Percentiles rank a stretch among this genome's conserved stretches.
Conservation (phyloP, 1,139 yeast genomes). For the Kurtzmaniella quercitrusa region DNA sequence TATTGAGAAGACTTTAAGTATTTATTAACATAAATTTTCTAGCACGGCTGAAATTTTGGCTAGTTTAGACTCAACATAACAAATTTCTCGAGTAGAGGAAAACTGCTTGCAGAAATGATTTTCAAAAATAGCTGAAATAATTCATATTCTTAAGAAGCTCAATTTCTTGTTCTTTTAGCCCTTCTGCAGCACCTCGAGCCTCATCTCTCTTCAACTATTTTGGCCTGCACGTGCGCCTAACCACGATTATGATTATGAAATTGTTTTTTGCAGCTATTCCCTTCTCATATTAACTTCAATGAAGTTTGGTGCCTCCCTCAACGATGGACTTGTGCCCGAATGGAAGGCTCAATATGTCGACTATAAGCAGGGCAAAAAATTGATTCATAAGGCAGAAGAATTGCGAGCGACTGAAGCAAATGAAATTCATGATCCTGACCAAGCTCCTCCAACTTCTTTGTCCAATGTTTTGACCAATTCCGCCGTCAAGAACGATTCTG, state of each 20-base stretch:
- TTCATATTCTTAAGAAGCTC: too few relatives aligned
- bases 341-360: slow-evolving; percentile 82
- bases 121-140: too few relatives aligned
- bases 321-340: slow-evolving; percentile 70
- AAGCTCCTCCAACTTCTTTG: not conserved
- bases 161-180: not conserved
- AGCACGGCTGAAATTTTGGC: too few relatives aligned
- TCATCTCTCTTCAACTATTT: not conserved
- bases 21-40: too few relatives aligned
- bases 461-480: not conserved
- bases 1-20: too few relatives aligned
- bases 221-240: not conserved
- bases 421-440: not conserved
- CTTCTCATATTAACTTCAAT: slow-evolving; percentile 18
- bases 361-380: slow-evolving; percentile 53
- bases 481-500: not conserved
- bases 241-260: not conserved
- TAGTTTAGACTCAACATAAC: too few relatives aligned
- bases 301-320: slow-evolving; percentile 62
- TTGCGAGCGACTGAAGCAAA: slow-evolving; percentile 6
- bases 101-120: too few relatives aligned
- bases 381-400: slow-evolving; percentile 25
- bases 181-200: not conserved
- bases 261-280: not conserved
- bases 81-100: too few relatives aligned